A percentile compares a stretch with the other conserved stretches of the same genome.
Conservation (phyloP, 1,284 basidiomycete genomes). For the Austroboletus novae-zelandiae region DNA sequence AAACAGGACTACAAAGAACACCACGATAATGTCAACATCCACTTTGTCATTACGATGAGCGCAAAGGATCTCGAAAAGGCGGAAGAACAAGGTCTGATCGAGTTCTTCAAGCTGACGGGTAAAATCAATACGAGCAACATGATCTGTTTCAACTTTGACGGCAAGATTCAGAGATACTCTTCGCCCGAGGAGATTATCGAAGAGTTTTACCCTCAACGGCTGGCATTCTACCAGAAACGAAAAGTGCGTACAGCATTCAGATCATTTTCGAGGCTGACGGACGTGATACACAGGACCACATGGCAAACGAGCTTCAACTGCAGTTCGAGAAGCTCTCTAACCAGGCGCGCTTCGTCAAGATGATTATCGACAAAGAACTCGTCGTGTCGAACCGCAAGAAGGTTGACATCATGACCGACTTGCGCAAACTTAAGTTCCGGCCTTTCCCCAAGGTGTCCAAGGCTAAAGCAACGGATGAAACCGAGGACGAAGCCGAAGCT, state of each 20-base stretch:
- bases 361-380: slow-evolving; percentile 92
- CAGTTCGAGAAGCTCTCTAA: slow-evolving; percentile 88
- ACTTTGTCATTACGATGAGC: slow-evolving; percentile 85
- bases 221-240: slow-evolving; percentile 92
- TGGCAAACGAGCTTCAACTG: slow-evolving; percentile 83
- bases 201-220: slow-evolving; percentile 89
- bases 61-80: slow-evolving; percentile 84
- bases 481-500: slow-evolving; percentile 57
- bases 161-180: slow-evolving; percentile 94
- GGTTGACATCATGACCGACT: slow-evolving; percentile 79
- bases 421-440: slow-evolving; percentile 83
- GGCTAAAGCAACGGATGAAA: slow-evolving; percentile 72
- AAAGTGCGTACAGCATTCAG: slow-evolving; percentile 57
- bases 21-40: slow-evolving; percentile 90
- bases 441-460: slow-evolving; percentile 82
- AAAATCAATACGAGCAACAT: slow-evolving; percentile 93
- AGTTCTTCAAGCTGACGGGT: slow-evolving; percentile 87
- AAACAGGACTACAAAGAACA: slow-evolving; percentile 92
- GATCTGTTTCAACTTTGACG: slow-evolving; percentile 97
- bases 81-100: slow-evolving; percentile 84
- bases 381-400: slow-evolving; percentile 93
- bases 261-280: background rate
- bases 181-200: slow-evolving; percentile 90
- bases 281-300: slow-evolving; percentile 59
- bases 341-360: slow-evolving; percentile 95